phyloP scores from a whole-genome alignment of 139 green algal species.

The Haematococcus lacustris region DNA sequence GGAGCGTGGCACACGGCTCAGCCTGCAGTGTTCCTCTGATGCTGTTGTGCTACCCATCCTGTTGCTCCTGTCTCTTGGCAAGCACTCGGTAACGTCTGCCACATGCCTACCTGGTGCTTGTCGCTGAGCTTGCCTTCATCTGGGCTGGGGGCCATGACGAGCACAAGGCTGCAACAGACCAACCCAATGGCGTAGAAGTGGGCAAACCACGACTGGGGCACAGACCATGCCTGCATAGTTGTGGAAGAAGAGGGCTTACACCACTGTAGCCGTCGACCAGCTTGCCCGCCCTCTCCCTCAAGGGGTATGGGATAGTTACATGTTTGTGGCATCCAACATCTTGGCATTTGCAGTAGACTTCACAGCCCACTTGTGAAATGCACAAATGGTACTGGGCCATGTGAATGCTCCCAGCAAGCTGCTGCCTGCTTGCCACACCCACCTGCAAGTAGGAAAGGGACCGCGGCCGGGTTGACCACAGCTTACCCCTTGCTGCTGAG shows the following conservation, averaged over 20 bases:
- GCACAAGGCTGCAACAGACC: constrained; percentile 31
- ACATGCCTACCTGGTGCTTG: neutral
- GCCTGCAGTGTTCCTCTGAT: neutral
- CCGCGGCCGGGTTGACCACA: constrained; percentile 36
- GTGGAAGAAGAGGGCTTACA: neutral
- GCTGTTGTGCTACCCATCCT: neutral
- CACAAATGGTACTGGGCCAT: neutral
- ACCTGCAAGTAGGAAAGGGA: constrained; percentile 42
- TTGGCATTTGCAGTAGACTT: neutral
- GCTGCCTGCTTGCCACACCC: neutral
- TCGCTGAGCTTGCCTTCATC: neutral
- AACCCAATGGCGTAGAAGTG: constrained; percentile 69
- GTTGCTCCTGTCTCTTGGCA: neutral
- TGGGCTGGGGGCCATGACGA: constrained; percentile 41
- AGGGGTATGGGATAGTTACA: neutral
- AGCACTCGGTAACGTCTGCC: neutral
- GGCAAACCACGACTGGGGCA: constrained; percentile 66
- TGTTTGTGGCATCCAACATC: neutral
- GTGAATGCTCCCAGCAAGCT: neutral
- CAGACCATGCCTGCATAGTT: constrained; percentile 34
- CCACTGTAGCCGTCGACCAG: neutral
- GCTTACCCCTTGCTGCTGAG: constrained; percentile 40
- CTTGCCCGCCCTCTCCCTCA: neutral
- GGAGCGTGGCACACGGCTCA: neutral
- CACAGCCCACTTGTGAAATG: neutral